Evolutionary conservation across 73 alveolate genomes (phyloP).

Genomic region (Stentor coeruleus): DNA sequence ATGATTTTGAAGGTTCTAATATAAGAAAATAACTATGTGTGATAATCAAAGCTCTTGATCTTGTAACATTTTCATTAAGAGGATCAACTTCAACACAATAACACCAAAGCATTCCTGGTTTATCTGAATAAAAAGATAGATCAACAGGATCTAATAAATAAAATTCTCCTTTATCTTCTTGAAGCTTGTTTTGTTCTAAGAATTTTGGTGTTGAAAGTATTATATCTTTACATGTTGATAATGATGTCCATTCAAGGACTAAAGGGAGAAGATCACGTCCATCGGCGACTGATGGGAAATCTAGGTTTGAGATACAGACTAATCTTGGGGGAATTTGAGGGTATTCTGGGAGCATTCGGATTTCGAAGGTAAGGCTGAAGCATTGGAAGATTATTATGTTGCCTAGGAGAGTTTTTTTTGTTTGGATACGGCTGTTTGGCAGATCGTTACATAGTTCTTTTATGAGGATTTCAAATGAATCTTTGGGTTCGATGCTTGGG

Average conservation of each 20-base stretch:
- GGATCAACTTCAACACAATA: slow-evolving; percentile 2
- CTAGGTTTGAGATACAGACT: background rate
- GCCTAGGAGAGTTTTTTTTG: no score
- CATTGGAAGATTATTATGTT: no score
- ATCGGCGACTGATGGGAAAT: background rate
- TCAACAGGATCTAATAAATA: background rate
- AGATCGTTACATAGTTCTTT: no score
- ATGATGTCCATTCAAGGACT: background rate
- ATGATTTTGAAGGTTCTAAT: background rate
- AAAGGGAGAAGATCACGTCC: background rate
- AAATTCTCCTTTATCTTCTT: background rate
- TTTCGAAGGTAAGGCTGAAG: no score
- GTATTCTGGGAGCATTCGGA: background rate
- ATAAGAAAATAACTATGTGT: background rate
- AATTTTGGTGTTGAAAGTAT: background rate
- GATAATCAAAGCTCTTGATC: background rate
- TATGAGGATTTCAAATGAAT: no score
- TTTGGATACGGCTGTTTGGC: no score
- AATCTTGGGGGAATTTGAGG: slow-evolving; percentile 3
- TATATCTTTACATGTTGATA: background rate
- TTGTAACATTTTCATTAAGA: background rate
- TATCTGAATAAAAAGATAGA: background rate
- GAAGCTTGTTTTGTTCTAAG: background rate
- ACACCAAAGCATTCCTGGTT: background rate
- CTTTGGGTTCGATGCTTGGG: no score